Evolutionary conservation across 306 rosid species (phyloP), one percentile per base, ranked within the genome.

Genomic region (Lablab purpureus): DNA sequence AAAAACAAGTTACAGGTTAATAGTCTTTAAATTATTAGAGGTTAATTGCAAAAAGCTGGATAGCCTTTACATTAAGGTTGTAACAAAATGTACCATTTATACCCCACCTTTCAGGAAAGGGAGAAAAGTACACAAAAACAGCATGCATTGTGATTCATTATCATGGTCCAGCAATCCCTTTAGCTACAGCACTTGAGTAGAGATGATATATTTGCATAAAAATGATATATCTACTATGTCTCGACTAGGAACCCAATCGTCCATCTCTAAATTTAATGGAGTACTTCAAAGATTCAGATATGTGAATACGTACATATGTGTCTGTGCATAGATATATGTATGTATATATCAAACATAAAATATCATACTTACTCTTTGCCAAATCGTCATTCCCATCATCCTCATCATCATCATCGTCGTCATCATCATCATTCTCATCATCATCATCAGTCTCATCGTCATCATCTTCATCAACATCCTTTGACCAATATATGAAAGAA

Each of bases 361-460:
- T 5, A 71, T 19, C 4, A 55, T 43, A 70, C 91, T 85, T 87
- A 94, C 98, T 80, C 85, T 90, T 92, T 32, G 88, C 84, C 64
- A 87, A 67, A 37, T 71, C 10, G 1, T 87, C 89, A 19, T 84
- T 69, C 36, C 76, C 85, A 3, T 79, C 80, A 0, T 1, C 82
- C 17, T 74, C 80, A 10, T 79, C 81, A 0, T 84, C 88, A 0
- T 3, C 79, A 19, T 74, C 80, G 6, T 67, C 71, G 0, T 84
- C 80, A 0, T 77, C 87, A 1, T 87, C 83, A 0, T 73, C 82
- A 0, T 79, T 88, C 0, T 76, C 74, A 0, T 83, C 87, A 0
- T 73, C 80, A 0, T 74, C 80, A 0, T 67, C 83, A 0, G 69
- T 81, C 0, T 66, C 83, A 0, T 81, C 83, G 0, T 77, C 88